Evolutionary conservation across 2,329 filamentous ascomycete genomes (phyloP).

Genomic region (Fusarium concolor): DNA sequence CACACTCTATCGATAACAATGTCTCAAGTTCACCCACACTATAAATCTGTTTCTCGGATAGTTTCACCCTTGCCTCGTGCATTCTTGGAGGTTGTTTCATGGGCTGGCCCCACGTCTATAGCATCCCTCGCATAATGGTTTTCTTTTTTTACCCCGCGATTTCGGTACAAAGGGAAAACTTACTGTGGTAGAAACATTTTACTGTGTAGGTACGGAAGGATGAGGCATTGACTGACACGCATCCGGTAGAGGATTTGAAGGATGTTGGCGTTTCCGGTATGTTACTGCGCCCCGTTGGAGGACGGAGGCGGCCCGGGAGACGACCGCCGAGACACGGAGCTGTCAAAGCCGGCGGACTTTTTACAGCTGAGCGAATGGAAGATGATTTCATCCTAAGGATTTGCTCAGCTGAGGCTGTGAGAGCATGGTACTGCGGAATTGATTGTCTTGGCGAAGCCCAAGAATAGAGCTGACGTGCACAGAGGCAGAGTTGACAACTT

Average conservation of each 20-base stretch:
- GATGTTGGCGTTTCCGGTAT: slow-evolving; percentile 4
- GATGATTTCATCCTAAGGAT: neutral
- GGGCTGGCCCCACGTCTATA: slow-evolving; percentile 28
- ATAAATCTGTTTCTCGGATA: slow-evolving; percentile 17
- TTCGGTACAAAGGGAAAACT: slow-evolving; percentile 1
- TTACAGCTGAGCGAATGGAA: neutral
- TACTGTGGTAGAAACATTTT: neutral
- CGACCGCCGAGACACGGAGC: slow-evolving; percentile 12
- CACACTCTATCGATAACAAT: slow-evolving; percentile 6
- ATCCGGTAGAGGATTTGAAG: slow-evolving; percentile 16
- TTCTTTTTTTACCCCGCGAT: slow-evolving; percentile 18
- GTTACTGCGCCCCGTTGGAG: slow-evolving; percentile 23
- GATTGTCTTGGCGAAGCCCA: neutral
- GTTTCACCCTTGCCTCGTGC: slow-evolving; percentile 36
- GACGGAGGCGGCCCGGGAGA: slow-evolving; percentile 27
- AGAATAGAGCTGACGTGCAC: neutral
- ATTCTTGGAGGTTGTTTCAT: slow-evolving; percentile 35
- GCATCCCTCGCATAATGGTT: slow-evolving; percentile 35
- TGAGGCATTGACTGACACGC: slow-evolving; percentile 32
- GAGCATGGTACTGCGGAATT: too few relatives aligned
- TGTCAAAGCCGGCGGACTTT: neutral
- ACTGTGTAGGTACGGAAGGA: slow-evolving; percentile 35
- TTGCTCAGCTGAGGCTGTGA: neutral
- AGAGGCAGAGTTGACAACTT: neutral
- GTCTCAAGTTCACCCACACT: slow-evolving; percentile 1